Evolutionary conservation across 1,284 basidiomycete genomes (phyloP), one percentile per base, ranked within the genome.

Genomic region (Phellinidium pouzarii): DNA sequence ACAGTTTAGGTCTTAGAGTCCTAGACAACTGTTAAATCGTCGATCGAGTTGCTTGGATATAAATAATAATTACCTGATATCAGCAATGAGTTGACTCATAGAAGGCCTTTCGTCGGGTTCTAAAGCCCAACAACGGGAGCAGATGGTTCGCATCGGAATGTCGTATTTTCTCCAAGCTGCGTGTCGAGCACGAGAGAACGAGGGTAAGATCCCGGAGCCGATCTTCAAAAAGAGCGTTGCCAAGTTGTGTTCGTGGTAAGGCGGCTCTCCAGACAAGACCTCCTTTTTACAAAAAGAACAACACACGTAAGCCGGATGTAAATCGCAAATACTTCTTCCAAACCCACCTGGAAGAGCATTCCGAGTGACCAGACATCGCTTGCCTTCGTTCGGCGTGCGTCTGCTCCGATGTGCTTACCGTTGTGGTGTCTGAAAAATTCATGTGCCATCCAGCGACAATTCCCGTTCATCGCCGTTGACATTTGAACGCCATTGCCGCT

Each of bases 331-430:
- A 48, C 5, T 22, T 20, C 9, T n/a, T 36, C 31, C 22, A 5
- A 12, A 41, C 50, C 41, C 22, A 45, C 50, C 38, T 47, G 43
- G 2, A 46, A 37, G n/a, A 47, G 23, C 12, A 52, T 27, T 4
- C 44, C 50, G 25, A 46, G 44, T n/a, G 37, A 45, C 50, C 50
- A 52, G 1, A 47, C 19, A 14, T 52, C 50, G 23, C 34, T 31
- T 12, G 4, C 38, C 17, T 42, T 42, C 3, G 48, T 40, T 3
- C 48, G 48, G 6, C 23, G 37, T 0, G 38, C 44, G 5, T 23
- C 29, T 2, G 9, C 3, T 12, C 17, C 44, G 19, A 9, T 17
- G 27, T 27, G n/a, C 27, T 37, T 19, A 0, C 4, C 19, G 19
- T 17, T 9, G 20, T 26, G 17, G 5, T 25, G 2, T 7, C 7